phyloP scores from a whole-genome alignment of 768 basidiomycete species.

The Podaxis sp. region DNA sequence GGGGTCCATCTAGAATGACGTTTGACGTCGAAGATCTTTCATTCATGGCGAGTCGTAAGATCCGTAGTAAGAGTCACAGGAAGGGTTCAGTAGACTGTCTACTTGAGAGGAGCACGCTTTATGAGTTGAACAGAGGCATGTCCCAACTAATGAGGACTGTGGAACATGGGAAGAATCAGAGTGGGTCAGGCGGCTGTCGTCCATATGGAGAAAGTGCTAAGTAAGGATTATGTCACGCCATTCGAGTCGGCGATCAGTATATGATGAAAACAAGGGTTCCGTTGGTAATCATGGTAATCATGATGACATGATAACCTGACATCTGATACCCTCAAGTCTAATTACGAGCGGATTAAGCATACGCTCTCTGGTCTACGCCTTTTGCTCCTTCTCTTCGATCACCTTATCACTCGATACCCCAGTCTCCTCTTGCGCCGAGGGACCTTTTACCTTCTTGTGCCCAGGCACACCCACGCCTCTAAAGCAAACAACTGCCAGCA shows the following conservation, averaged over 20 bases:
- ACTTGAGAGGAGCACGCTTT: too few relatives aligned
- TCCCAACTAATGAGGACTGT: not conserved
- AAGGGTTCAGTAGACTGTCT: too few relatives aligned
- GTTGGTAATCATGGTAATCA: not conserved
- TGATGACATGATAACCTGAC: too few relatives aligned
- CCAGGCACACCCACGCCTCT: constrained; percentile 29
- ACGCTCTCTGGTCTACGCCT: not conserved
- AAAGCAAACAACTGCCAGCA: constrained; percentile 23
- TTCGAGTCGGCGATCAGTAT: too few relatives aligned
- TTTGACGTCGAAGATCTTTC: not conserved
- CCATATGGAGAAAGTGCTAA: not conserved
- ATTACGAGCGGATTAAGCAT: not conserved
- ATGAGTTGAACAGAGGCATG: not conserved
- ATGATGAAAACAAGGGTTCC: not conserved
- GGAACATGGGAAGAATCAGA: not conserved
- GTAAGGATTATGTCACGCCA: not conserved
- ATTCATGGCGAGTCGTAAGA: not conserved
- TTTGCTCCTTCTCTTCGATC: not conserved
- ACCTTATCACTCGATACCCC: not conserved
- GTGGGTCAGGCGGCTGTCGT: not conserved
- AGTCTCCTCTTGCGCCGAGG: not conserved
- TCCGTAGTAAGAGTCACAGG: not conserved
- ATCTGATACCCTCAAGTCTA: not conserved
- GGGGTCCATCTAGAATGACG: not conserved
- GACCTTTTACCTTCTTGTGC: constrained; percentile 1